Evolutionary conservation across 2,329 filamentous ascomycete species (phyloP), one percentile per base, ranked within the genome.

Genomic region (Neurospora sp.): DNA sequence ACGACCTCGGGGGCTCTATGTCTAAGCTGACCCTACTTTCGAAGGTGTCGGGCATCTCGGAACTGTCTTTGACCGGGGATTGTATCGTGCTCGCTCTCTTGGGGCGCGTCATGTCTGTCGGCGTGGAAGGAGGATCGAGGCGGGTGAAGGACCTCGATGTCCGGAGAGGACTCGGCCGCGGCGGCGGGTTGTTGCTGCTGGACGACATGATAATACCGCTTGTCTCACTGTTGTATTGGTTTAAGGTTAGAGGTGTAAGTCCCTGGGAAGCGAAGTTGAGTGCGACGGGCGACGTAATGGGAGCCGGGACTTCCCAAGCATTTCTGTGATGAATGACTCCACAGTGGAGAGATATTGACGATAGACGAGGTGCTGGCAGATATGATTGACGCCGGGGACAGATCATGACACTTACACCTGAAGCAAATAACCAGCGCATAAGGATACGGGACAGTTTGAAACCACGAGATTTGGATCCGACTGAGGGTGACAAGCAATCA

Each of bases 51-150:
- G 74, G 70, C 38, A 68, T 72, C 69, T 73, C 70, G 71, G 66
- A 66, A 66, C 43, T 68, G 23, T 68, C 38, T 28, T 69, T 70
- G 28, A 74, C 74, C 38, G 77, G 75, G 9, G 79, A 72, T 68
- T 84, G 81, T 71, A 83, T 79, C 10, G 84, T 86, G 71, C 81
- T 82, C 13, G 84, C 82, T 74, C 83, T 79, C 77, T 83, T 82
- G n/a, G 79, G 76, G 19, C 77, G 77, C 6, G 73, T 73, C 6
- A 70, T 40, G 11, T 74, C 73, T 17, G 73, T 68, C 10, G 74
- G 72, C 1, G 67, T 68, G n/a, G 66, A 69, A 68, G 67, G 69
- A 7, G 72, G 38, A 4, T 75, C 74, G 33, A 73, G 58, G 3
- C 72, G 72, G 6, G 77, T 72, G 42, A 78, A 77, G 39, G 79